phyloP scores from a whole-genome alignment of 1,139 yeast genomes.

The Lodderomyces theae region DNA sequence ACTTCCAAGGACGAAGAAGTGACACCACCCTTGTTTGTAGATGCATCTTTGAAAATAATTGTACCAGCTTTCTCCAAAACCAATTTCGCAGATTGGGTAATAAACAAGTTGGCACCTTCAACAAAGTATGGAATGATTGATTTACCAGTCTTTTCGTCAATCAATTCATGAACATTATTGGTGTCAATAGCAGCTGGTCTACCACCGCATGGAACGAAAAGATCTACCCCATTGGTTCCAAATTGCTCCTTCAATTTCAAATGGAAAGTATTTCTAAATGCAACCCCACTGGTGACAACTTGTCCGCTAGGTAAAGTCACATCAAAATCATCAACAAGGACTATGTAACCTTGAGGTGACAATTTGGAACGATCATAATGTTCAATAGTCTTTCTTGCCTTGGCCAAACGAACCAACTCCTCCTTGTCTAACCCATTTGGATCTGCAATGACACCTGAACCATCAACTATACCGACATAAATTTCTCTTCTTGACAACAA shows the following conservation, averaged over 20 bases:
- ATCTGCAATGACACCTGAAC: conserved; percentile 92
- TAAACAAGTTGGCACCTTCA: conserved; percentile 95
- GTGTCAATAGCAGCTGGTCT: conserved; percentile 96
- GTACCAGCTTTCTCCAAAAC: conserved; percentile 85
- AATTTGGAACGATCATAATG: conserved; percentile 66
- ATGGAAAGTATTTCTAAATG: conserved; percentile 93
- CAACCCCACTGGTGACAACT: conserved; percentile 75
- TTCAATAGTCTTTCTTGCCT: conserved; percentile 71
- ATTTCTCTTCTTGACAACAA: conserved; percentile 75
- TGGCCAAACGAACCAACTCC: conserved; percentile 79
- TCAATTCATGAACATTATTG: conserved; percentile 69
- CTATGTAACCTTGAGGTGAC: conserved; percentile 73
- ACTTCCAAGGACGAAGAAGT: conserved; percentile 96
- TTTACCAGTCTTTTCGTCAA: conserved; percentile 75
- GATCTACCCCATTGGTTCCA: conserved; percentile 60
- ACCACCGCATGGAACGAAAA: conserved; percentile 98
- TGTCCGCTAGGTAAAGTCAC: conserved; percentile 74
- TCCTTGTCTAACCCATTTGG: conserved; percentile 81
- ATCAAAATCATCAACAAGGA: conserved; percentile 84
- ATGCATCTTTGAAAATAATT: conserved; percentile 88
- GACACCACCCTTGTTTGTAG: conserved; percentile 98
- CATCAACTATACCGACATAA: conserved; percentile 89
- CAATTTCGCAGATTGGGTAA: conserved; percentile 91
- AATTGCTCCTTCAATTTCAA: conserved; percentile 64
- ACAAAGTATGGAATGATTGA: conserved; percentile 82